Base-by-base conservation (phyloP, 2,329 filamentous ascomycete genomes). In the Fusarium subglutinans region DNA sequence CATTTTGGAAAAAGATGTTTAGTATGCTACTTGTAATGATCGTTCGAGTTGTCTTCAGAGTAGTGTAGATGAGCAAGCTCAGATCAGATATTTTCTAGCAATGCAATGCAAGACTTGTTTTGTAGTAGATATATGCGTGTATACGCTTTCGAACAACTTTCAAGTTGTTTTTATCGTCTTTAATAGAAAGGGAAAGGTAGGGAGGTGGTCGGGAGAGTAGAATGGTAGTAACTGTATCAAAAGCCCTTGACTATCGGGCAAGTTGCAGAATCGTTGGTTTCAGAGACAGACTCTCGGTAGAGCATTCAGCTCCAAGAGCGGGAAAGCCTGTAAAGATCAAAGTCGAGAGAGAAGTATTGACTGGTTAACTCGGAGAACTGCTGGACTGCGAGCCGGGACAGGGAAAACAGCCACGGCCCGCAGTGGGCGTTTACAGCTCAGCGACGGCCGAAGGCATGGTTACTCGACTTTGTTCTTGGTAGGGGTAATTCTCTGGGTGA, bases 351-450 rank as follows among this genome's bases (percentile, higher is more conserved):
- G 51, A 79, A 53, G 30, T 82, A 83, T 89, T 87, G 85, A 83
- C 85, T 85, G 87, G 83, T 69, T 78, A 90, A 89, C 88, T 94
- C 92, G 90, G 87, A 91, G 92, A 92, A 92, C 93, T 94, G 92
- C 90, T 91, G 92, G 92, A 94, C 93, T 95, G 90, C 91, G 89
- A 89, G 89, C 90, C 89, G 88, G 73, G 80, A 76, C 79, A 69
- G 83, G 80, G 82, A 80, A 80, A 78, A 61, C 66, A 81, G 81
- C 81, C 84, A 84, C 81, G 85, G 87, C 90, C 91, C 91, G 91
- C 90, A 95, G 93, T 92, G 91, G 91, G 89, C 86, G 90, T 94
- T 95, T 95, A 97, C 92, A 96, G 93, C 93, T 92, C 92, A 93
- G 91, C 92, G 92, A 93, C 87, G 88, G 92, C 91, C 91, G 88